Conservation (phyloP, 805 yeast genomes). For the Trichomonascus vanleenenianus region DNA sequence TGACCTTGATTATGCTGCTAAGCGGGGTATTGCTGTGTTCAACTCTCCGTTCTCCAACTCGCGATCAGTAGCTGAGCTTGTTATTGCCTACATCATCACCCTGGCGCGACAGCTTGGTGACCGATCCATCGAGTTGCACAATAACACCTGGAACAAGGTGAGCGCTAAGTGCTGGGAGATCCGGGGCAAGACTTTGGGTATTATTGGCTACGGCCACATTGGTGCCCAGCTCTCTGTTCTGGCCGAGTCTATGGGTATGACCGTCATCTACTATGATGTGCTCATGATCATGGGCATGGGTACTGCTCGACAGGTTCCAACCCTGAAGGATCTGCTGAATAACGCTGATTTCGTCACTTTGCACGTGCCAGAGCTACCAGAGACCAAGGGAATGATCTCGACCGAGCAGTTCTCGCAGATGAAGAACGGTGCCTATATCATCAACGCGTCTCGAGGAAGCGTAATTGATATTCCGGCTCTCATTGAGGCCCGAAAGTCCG, state of each 20-base stretch:
- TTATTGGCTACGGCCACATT: conserved; percentile 96
- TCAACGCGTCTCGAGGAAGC: conserved; percentile 96
- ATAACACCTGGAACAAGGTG: conserved; percentile 97
- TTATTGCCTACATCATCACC: conserved; percentile 88
- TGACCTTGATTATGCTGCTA: conserved; percentile 84
- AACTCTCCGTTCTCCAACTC: conserved; percentile 98
- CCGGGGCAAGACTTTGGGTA: conserved; percentile 96
- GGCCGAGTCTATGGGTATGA: conserved; percentile 98
- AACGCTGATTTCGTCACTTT: conserved; percentile 82
- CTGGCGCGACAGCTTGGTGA: conserved; percentile 96
- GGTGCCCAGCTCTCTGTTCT: conserved; percentile 94
- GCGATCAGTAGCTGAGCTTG: conserved; percentile 96
- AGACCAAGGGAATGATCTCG: conserved; percentile 83
- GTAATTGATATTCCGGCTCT: conserved; percentile 95
- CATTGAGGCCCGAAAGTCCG: conserved; percentile 82
- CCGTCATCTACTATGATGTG: conserved; percentile 87
- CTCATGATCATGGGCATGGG: conserved; percentile 93
- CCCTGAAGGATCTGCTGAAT: conserved; percentile 73
- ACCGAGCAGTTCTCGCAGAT: conserved; percentile 89
- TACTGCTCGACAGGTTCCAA: conserved; percentile 85
- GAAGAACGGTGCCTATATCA: conserved; percentile 92
- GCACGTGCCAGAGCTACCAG: conserved; percentile 93
- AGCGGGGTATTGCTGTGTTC: conserved; percentile 91
- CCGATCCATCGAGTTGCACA: conserved; percentile 90
- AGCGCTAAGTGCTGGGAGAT: conserved; percentile 96